Evolutionary conservation across 805 yeast genomes (phyloP).

Genomic region (Lachancea lanzarotensis): DNA sequence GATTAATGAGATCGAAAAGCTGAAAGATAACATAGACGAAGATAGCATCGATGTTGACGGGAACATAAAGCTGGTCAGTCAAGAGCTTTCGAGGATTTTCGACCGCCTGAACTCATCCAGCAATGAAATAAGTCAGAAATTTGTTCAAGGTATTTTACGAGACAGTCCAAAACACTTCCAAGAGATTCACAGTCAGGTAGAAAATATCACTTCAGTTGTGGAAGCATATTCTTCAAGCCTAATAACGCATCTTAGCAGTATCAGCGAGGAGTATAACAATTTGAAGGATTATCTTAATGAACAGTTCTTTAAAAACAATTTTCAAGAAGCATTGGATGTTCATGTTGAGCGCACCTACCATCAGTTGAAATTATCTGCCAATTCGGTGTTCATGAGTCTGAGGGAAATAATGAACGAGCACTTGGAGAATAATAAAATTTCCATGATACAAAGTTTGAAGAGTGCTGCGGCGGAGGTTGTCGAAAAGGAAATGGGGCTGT

Average conservation of each 20-base stretch:
- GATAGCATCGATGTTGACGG: conserved; percentile 12
- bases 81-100: conserved; percentile 16
- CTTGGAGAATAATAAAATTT: conserved; percentile 19
- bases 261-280: conserved; percentile 29
- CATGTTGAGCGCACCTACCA: conserved; percentile 23
- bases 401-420: conserved; percentile 21
- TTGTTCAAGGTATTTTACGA: conserved; percentile 18
- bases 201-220: conserved; percentile 14
- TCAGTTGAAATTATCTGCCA: conserved; percentile 21
- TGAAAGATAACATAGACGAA: conserved; percentile 9
- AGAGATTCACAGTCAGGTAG: conserved; percentile 16
- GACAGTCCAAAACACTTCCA: conserved; percentile 22
- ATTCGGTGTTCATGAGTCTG: conserved; percentile 17
- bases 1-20: conserved; percentile 12
- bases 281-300: conserved; percentile 27
- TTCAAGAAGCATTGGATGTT: conserved; percentile 19
- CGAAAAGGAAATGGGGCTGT: conserved; percentile 24
- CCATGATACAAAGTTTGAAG: conserved; percentile 23
- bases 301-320: conserved; percentile 27
- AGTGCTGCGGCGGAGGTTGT: conserved; percentile 26
- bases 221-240: conserved; percentile 17
- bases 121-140: conserved; percentile 20
- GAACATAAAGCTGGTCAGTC: conserved; percentile 16
- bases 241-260: conserved; percentile 25
- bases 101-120: conserved; percentile 16